phyloP scores from a whole-genome alignment of 306 rosid species.

The Myrica gale region DNA sequence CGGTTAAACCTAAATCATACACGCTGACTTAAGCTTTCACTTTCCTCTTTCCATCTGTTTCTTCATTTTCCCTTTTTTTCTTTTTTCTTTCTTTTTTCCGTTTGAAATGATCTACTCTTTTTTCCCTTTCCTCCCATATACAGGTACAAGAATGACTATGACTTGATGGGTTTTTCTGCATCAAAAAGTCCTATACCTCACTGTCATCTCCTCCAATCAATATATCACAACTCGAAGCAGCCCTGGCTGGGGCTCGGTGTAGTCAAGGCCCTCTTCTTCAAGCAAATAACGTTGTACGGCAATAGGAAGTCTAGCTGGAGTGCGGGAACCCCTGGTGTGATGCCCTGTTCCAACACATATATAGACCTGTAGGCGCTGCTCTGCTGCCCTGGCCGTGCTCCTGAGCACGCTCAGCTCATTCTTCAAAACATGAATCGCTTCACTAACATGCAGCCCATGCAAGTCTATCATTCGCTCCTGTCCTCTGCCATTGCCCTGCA shows the following conservation, averaged over 20 bases:
- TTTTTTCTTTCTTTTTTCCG: background rate
- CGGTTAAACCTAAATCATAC: slow-evolving; percentile 54
- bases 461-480: slow-evolving; percentile 89
- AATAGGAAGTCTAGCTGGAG: slow-evolving; percentile 79
- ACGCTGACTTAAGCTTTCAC: slow-evolving; percentile 39
- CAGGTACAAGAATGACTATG: slow-evolving; percentile 79
- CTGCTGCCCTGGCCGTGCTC: slow-evolving; percentile 76
- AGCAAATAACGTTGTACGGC: slow-evolving; percentile 89
- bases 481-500: slow-evolving; percentile 77
- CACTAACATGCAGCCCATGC: slow-evolving; percentile 84
- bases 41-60: slow-evolving; percentile 36
- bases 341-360: slow-evolving; percentile 95
- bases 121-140: slow-evolving; percentile 56
- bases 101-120: slow-evolving; percentile 39
- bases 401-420: slow-evolving; percentile 73
- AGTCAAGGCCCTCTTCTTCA: slow-evolving; percentile 91
- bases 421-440: slow-evolving; percentile 84
- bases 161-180: slow-evolving; percentile 46
- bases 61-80: background rate
- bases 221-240: slow-evolving; percentile 76
- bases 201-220: slow-evolving; percentile 45
- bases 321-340: slow-evolving; percentile 91
- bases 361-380: slow-evolving; percentile 73
- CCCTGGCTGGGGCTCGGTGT: slow-evolving; percentile 87
- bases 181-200: slow-evolving; percentile 68